Conservation (phyloP, 495 filamentous ascomycete species). For the Neurospora sp. region DNA sequence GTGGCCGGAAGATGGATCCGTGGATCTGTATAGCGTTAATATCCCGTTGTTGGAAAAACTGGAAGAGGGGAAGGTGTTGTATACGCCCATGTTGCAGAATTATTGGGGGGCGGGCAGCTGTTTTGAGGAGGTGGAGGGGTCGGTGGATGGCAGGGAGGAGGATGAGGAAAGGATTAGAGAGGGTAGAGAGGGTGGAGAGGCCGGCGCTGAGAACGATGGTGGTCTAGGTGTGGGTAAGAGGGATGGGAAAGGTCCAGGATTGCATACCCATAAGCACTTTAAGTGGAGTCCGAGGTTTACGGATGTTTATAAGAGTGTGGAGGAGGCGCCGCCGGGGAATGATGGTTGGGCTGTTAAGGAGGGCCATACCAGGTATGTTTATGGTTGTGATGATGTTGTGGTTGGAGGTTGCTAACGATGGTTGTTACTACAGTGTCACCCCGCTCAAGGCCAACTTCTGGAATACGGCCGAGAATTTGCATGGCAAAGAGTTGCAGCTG, state of each 20-base stretch:
- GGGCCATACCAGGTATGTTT: slow-evolving; percentile 56
- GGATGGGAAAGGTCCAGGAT: slow-evolving; percentile 2
- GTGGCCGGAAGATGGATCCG: slow-evolving; percentile 54
- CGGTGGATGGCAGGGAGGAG: slow-evolving; percentile 46
- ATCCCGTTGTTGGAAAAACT: slow-evolving; percentile 67
- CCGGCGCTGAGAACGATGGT: slow-evolving; percentile 21
- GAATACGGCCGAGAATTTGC: slow-evolving; percentile 52
- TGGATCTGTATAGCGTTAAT: slow-evolving; percentile 82
- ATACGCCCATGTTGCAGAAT: slow-evolving; percentile 78
- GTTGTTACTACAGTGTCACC: slow-evolving; percentile 54
- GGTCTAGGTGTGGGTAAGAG: slow-evolving; percentile 2
- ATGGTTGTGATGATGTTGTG: too few species aligned
- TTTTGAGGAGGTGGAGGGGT: slow-evolving; percentile 64
- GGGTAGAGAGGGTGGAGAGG: slow-evolving; percentile 21
- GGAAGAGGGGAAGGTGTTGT: slow-evolving; percentile 57
- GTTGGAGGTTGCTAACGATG: background rate
- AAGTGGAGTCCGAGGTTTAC: slow-evolving; percentile 83
- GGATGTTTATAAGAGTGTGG: slow-evolving; percentile 77
- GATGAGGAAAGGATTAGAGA: slow-evolving; percentile 59
- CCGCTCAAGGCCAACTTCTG: slow-evolving; percentile 88
- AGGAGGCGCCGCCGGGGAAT: slow-evolving; percentile 69
- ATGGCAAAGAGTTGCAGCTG: slow-evolving; percentile 72
- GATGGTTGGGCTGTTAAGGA: slow-evolving; percentile 92
- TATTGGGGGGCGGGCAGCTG: slow-evolving; percentile 70
- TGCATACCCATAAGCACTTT: slow-evolving; percentile 72